Evolutionary conservation across 495 filamentous ascomycete genomes (phyloP), one percentile per base, ranked within the genome.

Genomic region (Bathelium albidoporum): DNA sequence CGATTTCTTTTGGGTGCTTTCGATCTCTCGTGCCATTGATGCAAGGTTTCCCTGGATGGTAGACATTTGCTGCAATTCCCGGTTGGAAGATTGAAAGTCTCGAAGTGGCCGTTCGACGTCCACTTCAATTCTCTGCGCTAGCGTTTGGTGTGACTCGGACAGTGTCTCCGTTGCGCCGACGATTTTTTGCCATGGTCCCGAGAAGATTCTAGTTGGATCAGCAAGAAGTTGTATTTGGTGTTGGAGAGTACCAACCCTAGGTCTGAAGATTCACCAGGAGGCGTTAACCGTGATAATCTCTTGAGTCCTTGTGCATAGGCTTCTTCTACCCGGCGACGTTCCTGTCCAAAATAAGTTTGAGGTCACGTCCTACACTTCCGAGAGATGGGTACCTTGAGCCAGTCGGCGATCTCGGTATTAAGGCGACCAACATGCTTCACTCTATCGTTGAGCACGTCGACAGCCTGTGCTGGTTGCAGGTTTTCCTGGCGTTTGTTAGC

Each of bases 401-500:
- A 99, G 76, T 97, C 92, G 68, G 94, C 93, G 69, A 99, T 90
- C 74, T 96, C 89, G 66, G 79, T 73, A 77, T 99, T 96, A 80
- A 95, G 79, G 72, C 85, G 89, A 64, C 85, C 83, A 70, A 96
- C 93, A 71, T 90, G 81, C 73, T 88, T 88, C 71, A 97, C 83
- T 67, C 95, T 89, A 72, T 97, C 92, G 72, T 87, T 86, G 61
- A 99, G 80, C 32, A 91, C 82, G 62, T 82, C 82, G 32, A 93
- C 90, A 61, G 95, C 93, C 78, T 94, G 90, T 67, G 78, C 79
- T 16, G 94, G 95, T 69, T 91, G 85, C 68, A 98, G 81, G 66
- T 85, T 85, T 63, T 85, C 87, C 93, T 97, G 62, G 39, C 32
- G 20, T 64, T 32, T 18, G 44, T 70, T 61, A 55, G 34, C 26